A percentile compares a stretch with the other conserved stretches of the same genome.
Evolutionary conservation across 2,329 filamentous ascomycete genomes (phyloP).

Genomic region (Thielaviopsis musarum): DNA sequence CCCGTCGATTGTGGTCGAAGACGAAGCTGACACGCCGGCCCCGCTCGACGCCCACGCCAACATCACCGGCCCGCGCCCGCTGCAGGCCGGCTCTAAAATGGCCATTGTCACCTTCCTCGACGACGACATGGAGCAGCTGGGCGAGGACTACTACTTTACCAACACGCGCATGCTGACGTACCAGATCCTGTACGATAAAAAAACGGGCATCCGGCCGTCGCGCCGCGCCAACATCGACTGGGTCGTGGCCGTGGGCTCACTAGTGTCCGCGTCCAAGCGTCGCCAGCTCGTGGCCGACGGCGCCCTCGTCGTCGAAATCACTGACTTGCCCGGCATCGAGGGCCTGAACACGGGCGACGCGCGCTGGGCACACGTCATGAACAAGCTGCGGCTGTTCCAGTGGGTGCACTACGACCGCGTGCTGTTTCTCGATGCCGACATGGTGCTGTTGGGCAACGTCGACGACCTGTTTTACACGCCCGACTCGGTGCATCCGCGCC

Average conservation of each 20-base stretch:
- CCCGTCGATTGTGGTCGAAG: conserved; percentile 5
- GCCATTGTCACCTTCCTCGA: conserved; percentile 25
- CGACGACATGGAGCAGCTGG: conserved; percentile 15
- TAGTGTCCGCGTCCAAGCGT: conserved; percentile 18
- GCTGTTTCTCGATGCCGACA: conserved; percentile 28
- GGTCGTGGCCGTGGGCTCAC: conserved; percentile 21
- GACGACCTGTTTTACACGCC: conserved; percentile 23
- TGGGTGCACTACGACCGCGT: conserved; percentile 24
- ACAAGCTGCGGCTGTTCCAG: conserved; percentile 25
- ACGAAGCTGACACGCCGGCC: not conserved
- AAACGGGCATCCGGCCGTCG: conserved; percentile 17
- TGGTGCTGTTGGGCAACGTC: conserved; percentile 20
- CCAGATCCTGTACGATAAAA: conserved; percentile 23
- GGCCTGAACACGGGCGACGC: conserved; percentile 22
- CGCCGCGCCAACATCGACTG: conserved; percentile 18
- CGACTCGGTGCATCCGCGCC: conserved; percentile 14
- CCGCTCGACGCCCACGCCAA: not conserved
- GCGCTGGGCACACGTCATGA: conserved; percentile 26
- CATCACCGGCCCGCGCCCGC: not conserved
- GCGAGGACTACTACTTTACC: conserved; percentile 23
- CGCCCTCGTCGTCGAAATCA: conserved; percentile 22
- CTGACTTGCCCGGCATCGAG: conserved; percentile 15
- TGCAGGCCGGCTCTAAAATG: conserved; percentile 9
- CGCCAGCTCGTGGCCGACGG: conserved; percentile 22
- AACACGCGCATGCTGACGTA: conserved; percentile 23